Evolutionary conservation across 1,284 basidiomycete genomes (phyloP), one percentile per base, ranked within the genome.

Genomic region (Ustilago bromivora): DNA sequence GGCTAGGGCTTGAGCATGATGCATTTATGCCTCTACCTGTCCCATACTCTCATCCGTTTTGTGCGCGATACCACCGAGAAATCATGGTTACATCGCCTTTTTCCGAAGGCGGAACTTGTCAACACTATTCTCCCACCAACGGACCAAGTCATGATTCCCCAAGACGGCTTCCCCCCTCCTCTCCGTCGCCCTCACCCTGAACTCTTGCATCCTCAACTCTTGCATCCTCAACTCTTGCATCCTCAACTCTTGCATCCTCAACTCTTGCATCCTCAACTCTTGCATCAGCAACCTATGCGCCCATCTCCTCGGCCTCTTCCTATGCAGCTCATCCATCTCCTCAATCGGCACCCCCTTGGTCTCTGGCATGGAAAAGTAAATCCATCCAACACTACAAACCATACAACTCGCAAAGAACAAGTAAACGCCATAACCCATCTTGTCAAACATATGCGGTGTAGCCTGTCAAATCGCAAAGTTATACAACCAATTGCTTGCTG

Each of bases 401-500:
- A 92, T 93, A 3, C 92, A 90, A 13, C 87, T 82, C 0, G 90
- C 88, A 84, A 94, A 93, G 19, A 90, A 87, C 52, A 90, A 85
- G 81, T 93, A 94, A 17, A 92, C 92, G 0, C 88, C 88, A 6
- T 89, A 86, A 15, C 64, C 76, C 49, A 80, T 73, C 71, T 78
- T 76, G 38, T 61, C 65, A 13, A 86, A 82, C 57, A 87, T 86
- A 53, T 78, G 69, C 4, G 66, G 78, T 4, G 76, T 81, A 0
- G 61, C 73, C 40, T 73, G 72, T 3, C 54, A 49, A 51, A 77
- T 88, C 90, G 23, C 76, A 92, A 92, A 93, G 73, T 93, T 93
- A 82, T 93, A 93, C 36, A 90, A 78, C 93, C 93, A 94, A 84
- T 93, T 93, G 51, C 92, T 93, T 2, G 92, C 91, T 1, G 93